Evolutionary conservation across 2,329 filamentous ascomycete genomes (phyloP), one percentile per base, ranked within the genome.

Genomic region (Immersiporthe knoxdaviesiana): DNA sequence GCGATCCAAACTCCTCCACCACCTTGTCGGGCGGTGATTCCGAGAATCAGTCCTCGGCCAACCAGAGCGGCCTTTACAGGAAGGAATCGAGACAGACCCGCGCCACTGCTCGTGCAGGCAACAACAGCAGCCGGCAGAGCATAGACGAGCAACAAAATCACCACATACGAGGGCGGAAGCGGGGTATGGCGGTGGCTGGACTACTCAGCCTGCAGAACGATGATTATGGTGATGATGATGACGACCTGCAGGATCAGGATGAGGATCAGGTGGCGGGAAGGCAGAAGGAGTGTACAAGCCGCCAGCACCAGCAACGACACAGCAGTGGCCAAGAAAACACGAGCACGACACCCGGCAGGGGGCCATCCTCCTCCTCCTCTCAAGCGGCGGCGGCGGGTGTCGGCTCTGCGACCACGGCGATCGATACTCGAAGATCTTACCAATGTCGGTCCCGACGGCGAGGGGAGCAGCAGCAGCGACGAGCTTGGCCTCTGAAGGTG

Each of bases 391-490:
- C 65, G 70, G 41, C 65, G 58, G n/a, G 65, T 62, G n/a, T 50
- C 41, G 39, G 65, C 64, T 10, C 35, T 69, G 65, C 67, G 67
- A 67, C 70, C 64, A 37, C 52, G 16, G 59, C 63, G 62, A 21
- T 32, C 61, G 21, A 62, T 67, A 52, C 24, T 63, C 64, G 61
- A 64, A 56, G 67, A 47, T n/a, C 63, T 67, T 47, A 69, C 70
- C 18, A 62, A 69, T 14, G 41, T 50, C 41, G 47, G 64, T 61
- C 67, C 32, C 32, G 64, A 54, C n/a, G 64, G 47, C 18, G 70
- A 63, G 3, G 54, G 52, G 52, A 71, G 70, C 67, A 68, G 69
- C 54, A 71, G 70, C 67, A 68, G 69, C 54, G 70, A 71, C 56
- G 70, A 71, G 61, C 70, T 71, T 39, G 70, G 70, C 56, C 67